These are phyloP conservation scores for Xanthoceras sorbifolium DNA, from an alignment of 345 rosid genomes.

Conservation along the genomic window DNA sequence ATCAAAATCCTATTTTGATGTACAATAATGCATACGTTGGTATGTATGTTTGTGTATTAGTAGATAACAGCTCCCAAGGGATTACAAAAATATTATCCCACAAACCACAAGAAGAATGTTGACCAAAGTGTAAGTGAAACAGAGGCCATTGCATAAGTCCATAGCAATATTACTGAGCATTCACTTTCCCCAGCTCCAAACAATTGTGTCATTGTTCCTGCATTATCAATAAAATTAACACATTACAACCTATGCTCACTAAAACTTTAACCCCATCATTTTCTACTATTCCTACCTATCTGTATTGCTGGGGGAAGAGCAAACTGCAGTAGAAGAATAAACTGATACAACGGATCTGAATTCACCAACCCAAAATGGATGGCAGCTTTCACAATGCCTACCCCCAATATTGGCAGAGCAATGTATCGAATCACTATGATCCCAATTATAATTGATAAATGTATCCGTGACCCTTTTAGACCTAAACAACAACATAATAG, in stretches of 20 bases:
- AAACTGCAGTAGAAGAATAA: slow-evolving; percentile 55
- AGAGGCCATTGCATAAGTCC: slow-evolving; percentile 40
- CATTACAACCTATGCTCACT: neutral
- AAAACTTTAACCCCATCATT: neutral
- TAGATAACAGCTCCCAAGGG: too few species aligned
- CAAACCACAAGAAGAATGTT: slow-evolving; percentile 46
- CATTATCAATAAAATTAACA: neutral
- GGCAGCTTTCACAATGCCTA: slow-evolving; percentile 37
- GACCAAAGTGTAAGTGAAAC: slow-evolving; percentile 50
- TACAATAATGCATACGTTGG: neutral
- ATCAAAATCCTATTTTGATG: neutral
- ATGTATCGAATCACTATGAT: slow-evolving; percentile 38
- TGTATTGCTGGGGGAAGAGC: slow-evolving; percentile 58
- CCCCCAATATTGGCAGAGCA: slow-evolving; percentile 40
- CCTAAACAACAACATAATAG: slow-evolving; percentile 32
- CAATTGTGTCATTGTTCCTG: slow-evolving; percentile 49
- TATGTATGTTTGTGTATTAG: too few species aligned
- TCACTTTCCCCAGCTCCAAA: slow-evolving; percentile 43
- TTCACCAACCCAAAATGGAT: slow-evolving; percentile 32
- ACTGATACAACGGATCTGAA: slow-evolving; percentile 44
- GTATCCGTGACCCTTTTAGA: slow-evolving; percentile 40
- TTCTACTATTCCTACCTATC: slow-evolving; percentile 31
- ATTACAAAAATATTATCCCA: neutral
- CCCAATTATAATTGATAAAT: slow-evolving; percentile 28
- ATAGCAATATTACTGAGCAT: slow-evolving; percentile 45